Percentiles rank a stretch among this genome's conserved stretches.
These are phyloP conservation scores for Dendrobium huoshanense DNA, from an alignment of 106 monocot genomes.

Conservation along the genomic window DNA sequence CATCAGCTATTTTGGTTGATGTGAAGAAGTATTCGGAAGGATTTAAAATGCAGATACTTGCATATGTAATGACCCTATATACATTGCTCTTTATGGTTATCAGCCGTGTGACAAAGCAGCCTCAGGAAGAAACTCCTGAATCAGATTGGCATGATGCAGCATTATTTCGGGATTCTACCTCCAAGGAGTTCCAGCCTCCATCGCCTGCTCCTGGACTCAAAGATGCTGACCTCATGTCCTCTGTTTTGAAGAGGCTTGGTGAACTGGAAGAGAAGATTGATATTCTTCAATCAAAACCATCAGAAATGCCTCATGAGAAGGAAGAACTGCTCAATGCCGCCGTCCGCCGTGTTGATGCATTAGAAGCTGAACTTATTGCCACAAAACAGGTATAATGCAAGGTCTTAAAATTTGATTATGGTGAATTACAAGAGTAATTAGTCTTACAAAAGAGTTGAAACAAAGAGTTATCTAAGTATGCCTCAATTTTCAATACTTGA, in stretches of 20 bases:
- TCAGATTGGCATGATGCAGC: conserved; percentile 8
- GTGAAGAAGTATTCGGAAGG: conserved; percentile 11
- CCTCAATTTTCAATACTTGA: too few relatives aligned
- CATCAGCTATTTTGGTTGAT: conserved; percentile 5
- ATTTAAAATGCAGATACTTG: conserved; percentile 11
- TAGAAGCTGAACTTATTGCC: conserved; percentile 49
- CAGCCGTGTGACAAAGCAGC: conserved; percentile 14
- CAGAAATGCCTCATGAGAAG: conserved; percentile 45
- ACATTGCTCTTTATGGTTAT: conserved; percentile 13
- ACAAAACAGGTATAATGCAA: conserved; percentile 35
- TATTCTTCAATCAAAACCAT: conserved; percentile 36
- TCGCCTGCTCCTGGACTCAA: conserved; percentile 20
- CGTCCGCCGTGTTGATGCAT: conserved; percentile 40
- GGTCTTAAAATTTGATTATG: too few relatives aligned
- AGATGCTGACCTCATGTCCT: conserved; percentile 17
- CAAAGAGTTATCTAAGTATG: too few relatives aligned
- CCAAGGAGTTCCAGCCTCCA: conserved; percentile 18
- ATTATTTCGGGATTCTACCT: conserved; percentile 8
- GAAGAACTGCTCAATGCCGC: conserved; percentile 47
- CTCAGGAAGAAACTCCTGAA: conserved; percentile 13
- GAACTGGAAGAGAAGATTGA: conserved; percentile 46
- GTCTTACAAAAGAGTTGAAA: too few relatives aligned
- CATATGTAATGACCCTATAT: conserved; percentile 20
- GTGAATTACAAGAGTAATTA: too few relatives aligned
- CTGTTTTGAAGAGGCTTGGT: conserved; percentile 24